Evolutionary conservation across 2,329 filamentous ascomycete species (phyloP), one percentile per base, ranked within the genome.

Genomic region (Xylaria sp.): DNA sequence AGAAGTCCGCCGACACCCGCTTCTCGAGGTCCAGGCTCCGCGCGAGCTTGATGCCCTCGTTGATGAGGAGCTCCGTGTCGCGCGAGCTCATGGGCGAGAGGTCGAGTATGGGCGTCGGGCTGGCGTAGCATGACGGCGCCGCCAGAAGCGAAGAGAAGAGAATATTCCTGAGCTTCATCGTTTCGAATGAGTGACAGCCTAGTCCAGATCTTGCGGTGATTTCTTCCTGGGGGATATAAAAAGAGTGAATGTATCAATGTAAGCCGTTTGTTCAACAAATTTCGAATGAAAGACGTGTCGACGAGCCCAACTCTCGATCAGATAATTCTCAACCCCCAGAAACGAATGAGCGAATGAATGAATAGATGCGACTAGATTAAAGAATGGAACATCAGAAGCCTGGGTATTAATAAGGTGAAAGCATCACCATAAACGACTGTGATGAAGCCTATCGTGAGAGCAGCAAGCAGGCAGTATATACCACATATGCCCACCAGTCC

Each of bases 31-130:
- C 62, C 43, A 41, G 62, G 37, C 57, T 61, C 5, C 58, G 62
- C 37, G 62, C 52, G 6, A 64, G 31, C 25, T 58, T 64, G 15
- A 64, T 64, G 15, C 62, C 62, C 15, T 64, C 48, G n/a, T 49
- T 43, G 23, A 64, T 58, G 21, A 64, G 62, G 21, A 61, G 54
- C 1, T 61, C 58, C 4, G 58, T 61, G 4, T 64, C 62, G 0
- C 37, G 58, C 9, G 62, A 54, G n/a, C 41, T 37, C 2, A 46
- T 11, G 13, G 44, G 33, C 27, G 48, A 33, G 38, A 64, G 44
- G 2, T 58, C 58, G 31, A 58, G 17, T 25, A 62, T 37, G 4
- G 58, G 58, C 29, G 37, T 57, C 10, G 58, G 58, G 44, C 43
- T 58, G 19, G 58, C 58, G 19, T 47, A 46, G 55, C 48, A 31